Conservation (phyloP, 139 green algal genomes). For the Marvania coccoides region DNA sequence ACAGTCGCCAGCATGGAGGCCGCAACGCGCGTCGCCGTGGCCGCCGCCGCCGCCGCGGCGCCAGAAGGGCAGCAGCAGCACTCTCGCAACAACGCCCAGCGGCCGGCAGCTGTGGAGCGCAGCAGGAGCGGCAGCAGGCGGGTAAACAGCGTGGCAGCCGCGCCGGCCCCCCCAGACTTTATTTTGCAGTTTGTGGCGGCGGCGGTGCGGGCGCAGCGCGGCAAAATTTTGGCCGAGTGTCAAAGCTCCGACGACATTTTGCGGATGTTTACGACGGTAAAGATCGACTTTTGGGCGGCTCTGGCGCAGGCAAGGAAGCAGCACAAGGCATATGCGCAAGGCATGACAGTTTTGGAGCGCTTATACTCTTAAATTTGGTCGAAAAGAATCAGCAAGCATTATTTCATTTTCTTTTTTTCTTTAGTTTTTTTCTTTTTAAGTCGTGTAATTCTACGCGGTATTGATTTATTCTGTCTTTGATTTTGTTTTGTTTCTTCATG, state of each 20-base stretch:
- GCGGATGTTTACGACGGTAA: slow-evolving; percentile 49
- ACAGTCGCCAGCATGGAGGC: background rate
- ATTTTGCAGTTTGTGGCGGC: slow-evolving; percentile 61
- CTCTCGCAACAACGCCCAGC: background rate
- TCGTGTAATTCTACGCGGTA: slow-evolving; percentile 5
- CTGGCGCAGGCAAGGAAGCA: slow-evolving; percentile 24
- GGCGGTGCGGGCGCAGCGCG: slow-evolving; percentile 39
- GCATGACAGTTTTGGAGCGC: slow-evolving; percentile 3
- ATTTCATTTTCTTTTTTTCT: slow-evolving; percentile 30
- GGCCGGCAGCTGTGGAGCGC: background rate
- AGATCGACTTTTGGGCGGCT: slow-evolving; percentile 26
- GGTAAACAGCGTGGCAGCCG: too few species aligned
- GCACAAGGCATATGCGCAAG: slow-evolving; percentile 21
- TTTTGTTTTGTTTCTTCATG: too few species aligned
- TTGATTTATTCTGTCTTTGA: background rate
- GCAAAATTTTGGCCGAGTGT: slow-evolving; percentile 44
- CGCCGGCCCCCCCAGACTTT: slow-evolving; percentile 29
- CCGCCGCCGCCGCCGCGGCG: background rate
- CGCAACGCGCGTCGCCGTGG: background rate
- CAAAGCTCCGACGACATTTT: slow-evolving; percentile 61
- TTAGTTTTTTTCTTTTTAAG: slow-evolving; percentile 29
- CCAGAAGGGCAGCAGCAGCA: background rate
- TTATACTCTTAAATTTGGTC: too few species aligned
- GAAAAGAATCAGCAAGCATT: too few species aligned
- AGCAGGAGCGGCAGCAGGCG: background rate